Evolutionary conservation across 805 yeast species (phyloP).

Genomic region (Metschnikowia kunwiensis): DNA sequence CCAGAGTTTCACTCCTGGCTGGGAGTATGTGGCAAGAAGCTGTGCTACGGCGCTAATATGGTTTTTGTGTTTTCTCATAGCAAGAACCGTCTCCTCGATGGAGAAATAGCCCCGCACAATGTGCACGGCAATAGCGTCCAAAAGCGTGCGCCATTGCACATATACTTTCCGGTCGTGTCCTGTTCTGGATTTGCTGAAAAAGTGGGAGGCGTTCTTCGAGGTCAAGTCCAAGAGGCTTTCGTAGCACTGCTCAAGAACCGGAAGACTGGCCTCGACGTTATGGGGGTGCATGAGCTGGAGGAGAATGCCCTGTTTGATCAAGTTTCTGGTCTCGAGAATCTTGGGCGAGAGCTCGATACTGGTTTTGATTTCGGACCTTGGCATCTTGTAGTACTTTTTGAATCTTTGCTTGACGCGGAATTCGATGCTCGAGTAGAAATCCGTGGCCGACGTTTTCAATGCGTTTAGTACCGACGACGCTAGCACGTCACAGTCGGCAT

Average conservation of each 20-base stretch:
- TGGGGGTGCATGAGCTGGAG: slow-evolving; percentile 32
- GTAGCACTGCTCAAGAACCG: slow-evolving; percentile 33
- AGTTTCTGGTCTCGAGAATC: slow-evolving; percentile 37
- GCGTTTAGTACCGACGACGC: slow-evolving; percentile 30
- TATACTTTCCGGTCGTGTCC: slow-evolving; percentile 31
- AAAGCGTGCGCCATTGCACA: slow-evolving; percentile 39
- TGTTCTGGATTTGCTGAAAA: slow-evolving; percentile 13
- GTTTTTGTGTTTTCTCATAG: slow-evolving; percentile 59
- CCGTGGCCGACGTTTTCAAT: slow-evolving; percentile 27
- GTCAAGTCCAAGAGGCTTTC: slow-evolving; percentile 28
- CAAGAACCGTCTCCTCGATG: slow-evolving; percentile 53
- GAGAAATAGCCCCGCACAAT: slow-evolving; percentile 60
- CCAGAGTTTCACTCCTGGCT: slow-evolving; percentile 41
- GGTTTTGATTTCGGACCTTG: slow-evolving; percentile 26
- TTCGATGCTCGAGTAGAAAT: slow-evolving; percentile 35
- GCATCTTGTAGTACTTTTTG: slow-evolving; percentile 37
- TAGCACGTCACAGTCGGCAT: slow-evolving; percentile 30
- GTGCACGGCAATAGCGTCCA: slow-evolving; percentile 63
- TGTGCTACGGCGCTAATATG: slow-evolving; percentile 54
- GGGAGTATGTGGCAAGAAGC: slow-evolving; percentile 28
- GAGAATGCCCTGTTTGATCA: slow-evolving; percentile 35
- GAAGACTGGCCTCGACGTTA: slow-evolving; percentile 30
- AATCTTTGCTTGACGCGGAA: slow-evolving; percentile 31
- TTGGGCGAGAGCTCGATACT: slow-evolving; percentile 33
- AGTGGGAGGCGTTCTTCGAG: slow-evolving; percentile 14